These are phyloP conservation scores for Ustilago sp. DNA, from an alignment of 1,284 basidiomycete species.

Conservation along the genomic window DNA sequence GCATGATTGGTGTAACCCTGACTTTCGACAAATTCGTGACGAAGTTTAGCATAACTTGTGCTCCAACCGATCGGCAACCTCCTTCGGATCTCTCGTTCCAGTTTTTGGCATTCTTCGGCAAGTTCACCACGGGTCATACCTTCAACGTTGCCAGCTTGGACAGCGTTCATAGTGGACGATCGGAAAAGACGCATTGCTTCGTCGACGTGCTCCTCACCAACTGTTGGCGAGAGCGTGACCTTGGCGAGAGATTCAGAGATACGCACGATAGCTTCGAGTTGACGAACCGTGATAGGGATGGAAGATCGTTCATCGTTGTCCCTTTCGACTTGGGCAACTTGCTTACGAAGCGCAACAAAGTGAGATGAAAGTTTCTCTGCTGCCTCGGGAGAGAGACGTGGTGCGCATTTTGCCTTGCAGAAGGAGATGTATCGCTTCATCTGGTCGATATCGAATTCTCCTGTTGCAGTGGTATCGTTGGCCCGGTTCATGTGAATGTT, in stretches of 20 bases:
- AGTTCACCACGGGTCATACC: constrained; percentile 91
- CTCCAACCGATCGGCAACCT: constrained; percentile 96
- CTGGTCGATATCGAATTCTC: constrained; percentile 96
- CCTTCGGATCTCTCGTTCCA: constrained; percentile 89
- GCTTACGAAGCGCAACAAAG: constrained; percentile 92
- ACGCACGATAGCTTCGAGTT: constrained; percentile 98
- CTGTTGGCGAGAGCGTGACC: constrained; percentile 86
- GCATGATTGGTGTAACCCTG: constrained; percentile 82
- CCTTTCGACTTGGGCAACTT: constrained; percentile 94
- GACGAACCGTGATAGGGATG: constrained; percentile 97
- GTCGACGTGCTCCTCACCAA: constrained; percentile 93
- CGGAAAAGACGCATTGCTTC: constrained; percentile 98
- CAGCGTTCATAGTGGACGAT: constrained; percentile 98
- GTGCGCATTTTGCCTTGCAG: constrained; percentile 96
- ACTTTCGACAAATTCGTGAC: constrained; percentile 93
- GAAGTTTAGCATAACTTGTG: constrained; percentile 91
- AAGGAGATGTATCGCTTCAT: constrained; percentile 98
- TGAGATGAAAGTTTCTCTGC: constrained; percentile 97
- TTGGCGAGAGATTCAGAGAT: constrained; percentile 98
- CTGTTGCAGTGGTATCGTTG: constrained; percentile 74
- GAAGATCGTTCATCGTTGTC: constrained; percentile 98
- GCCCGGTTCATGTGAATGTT: constrained; percentile 96
- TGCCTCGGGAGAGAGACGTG: constrained; percentile 89
- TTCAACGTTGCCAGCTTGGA: constrained; percentile 90
- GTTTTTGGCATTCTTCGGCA: constrained; percentile 91